Percentiles rank a stretch among this genome's conserved stretches.
Evolutionary conservation across 345 rosid genomes (phyloP).

Genomic region (Heritiera littoralis): DNA sequence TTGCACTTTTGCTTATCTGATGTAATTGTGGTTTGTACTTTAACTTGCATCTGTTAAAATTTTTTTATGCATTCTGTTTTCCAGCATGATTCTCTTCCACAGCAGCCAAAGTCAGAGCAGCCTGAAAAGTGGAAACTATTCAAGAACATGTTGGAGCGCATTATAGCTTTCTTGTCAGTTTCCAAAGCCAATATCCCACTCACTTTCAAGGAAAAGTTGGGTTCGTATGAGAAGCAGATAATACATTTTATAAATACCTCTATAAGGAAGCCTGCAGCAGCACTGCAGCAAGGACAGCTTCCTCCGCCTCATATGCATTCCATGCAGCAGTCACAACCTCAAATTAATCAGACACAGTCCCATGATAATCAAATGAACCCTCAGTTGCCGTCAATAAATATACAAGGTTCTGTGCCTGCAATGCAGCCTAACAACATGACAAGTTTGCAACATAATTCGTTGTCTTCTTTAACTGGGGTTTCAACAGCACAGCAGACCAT

Average conservation of each 20-base stretch:
- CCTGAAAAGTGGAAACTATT: slow-evolving; percentile 58
- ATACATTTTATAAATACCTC: slow-evolving; percentile 39
- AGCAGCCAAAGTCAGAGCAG: slow-evolving; percentile 63
- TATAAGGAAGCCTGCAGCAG: too few species aligned
- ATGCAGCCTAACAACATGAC: slow-evolving; percentile 47
- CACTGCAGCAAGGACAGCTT: not conserved
- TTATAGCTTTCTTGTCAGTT: slow-evolving; percentile 48
- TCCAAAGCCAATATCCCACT: slow-evolving; percentile 46
- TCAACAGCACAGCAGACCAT: slow-evolving; percentile 63
- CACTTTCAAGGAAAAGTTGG: slow-evolving; percentile 61
- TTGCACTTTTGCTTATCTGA: too few species aligned
- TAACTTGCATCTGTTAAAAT: too few species aligned
- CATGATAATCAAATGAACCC: slow-evolving; percentile 51
- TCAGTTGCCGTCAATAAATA: slow-evolving; percentile 45
- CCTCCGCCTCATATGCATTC: slow-evolving; percentile 17
- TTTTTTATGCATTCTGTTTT: slow-evolving; percentile 33
- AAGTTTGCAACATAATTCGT: slow-evolving; percentile 66
- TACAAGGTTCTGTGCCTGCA: slow-evolving; percentile 40
- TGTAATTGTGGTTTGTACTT: too few species aligned
- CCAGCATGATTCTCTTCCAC: slow-evolving; percentile 48
- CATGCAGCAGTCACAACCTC: slow-evolving; percentile 66
- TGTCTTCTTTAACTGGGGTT: slow-evolving; percentile 68
- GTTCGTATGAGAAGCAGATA: slow-evolving; percentile 76
- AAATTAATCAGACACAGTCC: slow-evolving; percentile 48
- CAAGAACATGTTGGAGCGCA: slow-evolving; percentile 63